phyloP scores from a whole-genome alignment of 1,284 basidiomycete genomes.

The Pisolithus thermaeus region DNA sequence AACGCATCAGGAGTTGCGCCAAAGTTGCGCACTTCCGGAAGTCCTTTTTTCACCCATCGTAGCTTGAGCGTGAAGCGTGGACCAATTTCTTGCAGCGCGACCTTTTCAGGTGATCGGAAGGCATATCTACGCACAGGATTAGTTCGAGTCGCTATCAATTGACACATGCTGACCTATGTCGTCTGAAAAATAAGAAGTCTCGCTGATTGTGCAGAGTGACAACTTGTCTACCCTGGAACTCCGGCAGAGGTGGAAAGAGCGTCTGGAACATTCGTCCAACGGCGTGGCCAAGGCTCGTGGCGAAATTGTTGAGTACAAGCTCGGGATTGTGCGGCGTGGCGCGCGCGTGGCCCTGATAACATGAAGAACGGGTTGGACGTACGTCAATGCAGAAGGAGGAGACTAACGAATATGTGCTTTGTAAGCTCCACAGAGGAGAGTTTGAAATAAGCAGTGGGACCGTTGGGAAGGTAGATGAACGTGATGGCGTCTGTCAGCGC shows the following conservation, averaged over 20 bases:
- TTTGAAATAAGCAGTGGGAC: slow-evolving; percentile 96
- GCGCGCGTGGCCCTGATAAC: slow-evolving; percentile 80
- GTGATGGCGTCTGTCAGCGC: slow-evolving; percentile 74
- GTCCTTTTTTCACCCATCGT: slow-evolving; percentile 81
- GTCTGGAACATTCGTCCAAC: slow-evolving; percentile 95
- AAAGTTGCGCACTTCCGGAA: slow-evolving; percentile 72
- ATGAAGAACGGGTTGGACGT: slow-evolving; percentile 8
- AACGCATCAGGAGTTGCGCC: slow-evolving; percentile 54
- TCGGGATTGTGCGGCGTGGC: slow-evolving; percentile 94
- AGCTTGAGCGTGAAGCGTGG: slow-evolving; percentile 96
- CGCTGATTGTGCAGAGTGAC: slow-evolving; percentile 97
- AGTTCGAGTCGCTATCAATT: not conserved
- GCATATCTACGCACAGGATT: slow-evolving; percentile 63
- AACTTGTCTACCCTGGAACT: slow-evolving; percentile 95
- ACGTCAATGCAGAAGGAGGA: slow-evolving; percentile 5
- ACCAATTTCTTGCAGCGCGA: slow-evolving; percentile 95
- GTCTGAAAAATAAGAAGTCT: slow-evolving; percentile 96
- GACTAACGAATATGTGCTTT: slow-evolving; percentile 75
- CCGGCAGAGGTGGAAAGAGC: slow-evolving; percentile 90
- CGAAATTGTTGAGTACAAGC: slow-evolving; percentile 93
- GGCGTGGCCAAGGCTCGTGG: slow-evolving; percentile 88
- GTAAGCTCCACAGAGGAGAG: slow-evolving; percentile 85
- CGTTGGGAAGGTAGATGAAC: slow-evolving; percentile 83
- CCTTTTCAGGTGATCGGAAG: slow-evolving; percentile 87
- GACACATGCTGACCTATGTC: slow-evolving; percentile 66